Conservation (phyloP, 176 grass and related monocot genomes). For the Triticum aestivum region DNA sequence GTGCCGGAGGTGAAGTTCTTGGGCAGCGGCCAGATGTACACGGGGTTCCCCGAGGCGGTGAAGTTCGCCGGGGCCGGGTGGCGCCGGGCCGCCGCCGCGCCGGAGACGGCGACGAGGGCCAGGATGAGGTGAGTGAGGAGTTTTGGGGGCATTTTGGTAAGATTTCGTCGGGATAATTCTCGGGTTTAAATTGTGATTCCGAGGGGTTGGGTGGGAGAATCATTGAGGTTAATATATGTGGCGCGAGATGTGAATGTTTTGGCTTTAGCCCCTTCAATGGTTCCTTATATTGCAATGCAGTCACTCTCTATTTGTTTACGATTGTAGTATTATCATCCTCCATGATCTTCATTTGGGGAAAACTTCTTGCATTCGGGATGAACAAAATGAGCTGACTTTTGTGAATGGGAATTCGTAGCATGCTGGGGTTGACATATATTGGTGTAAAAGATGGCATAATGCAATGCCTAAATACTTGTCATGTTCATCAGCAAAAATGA, state of each 20-base stretch:
- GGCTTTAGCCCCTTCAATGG: not conserved
- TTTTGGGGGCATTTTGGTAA: slow-evolving; percentile 51
- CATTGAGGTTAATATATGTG: not conserved
- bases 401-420: too few relatives aligned
- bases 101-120: slow-evolving; percentile 19
- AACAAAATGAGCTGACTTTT: not conserved
- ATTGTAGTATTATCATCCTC: too few relatives aligned
- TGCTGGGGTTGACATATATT: not conserved
- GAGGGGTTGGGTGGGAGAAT: not conserved
- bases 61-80: slow-evolving; percentile 19
- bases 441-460: fast-evolving
- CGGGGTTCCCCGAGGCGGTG: slow-evolving; percentile 10
- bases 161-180: not conserved
- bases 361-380: not conserved
- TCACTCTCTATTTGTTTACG: not conserved
- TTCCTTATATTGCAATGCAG: not conserved
- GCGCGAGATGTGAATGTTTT: not conserved
- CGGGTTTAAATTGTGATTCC: not conserved
- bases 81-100: slow-evolving; percentile 30
- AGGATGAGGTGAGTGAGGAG: slow-evolving; percentile 15
- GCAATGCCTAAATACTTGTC: too few relatives aligned
- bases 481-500: too few relatives aligned
- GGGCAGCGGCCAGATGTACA: slow-evolving; percentile 89
- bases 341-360: not conserved
- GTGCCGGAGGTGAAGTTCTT: slow-evolving; percentile 48